Evolutionary conservation across 805 yeast species (phyloP), one percentile per base, ranked within the genome.

Genomic region (Pichia kluyveri): DNA sequence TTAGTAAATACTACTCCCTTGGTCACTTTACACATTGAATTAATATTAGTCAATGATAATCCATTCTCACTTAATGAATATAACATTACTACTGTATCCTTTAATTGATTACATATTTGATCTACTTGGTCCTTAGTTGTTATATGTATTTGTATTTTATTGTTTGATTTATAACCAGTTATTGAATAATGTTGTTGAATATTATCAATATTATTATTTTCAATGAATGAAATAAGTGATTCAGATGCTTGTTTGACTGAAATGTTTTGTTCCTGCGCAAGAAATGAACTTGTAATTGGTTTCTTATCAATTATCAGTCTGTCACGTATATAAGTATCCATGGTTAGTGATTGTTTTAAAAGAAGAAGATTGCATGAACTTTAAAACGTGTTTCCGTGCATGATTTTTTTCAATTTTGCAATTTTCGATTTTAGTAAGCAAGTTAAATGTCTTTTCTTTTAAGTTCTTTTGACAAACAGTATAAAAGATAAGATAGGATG

Each of bases 231-330:
- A 14, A 14, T 12, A 7, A 34, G 12, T 14, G 55, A 40, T 23
- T 54, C 51, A 28, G 54, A 54, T 9, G 67, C 58, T 15, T 47
- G 49, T 27, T 17, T 31, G 10, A 53, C 51, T 1, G 58, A 47
- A 2, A 62, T 40, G 30, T 51, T 51, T 19, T 54, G 52, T 31
- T 41, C 43, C 38, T 62, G 44, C 14, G 66, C 58, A 14, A 62
- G 47, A 32, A 42, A 50, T 38, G 51, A 52, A 43, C 57, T 56
- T 3, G 67, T 62, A 3, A 61, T 42, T 2, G 67, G 65, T 39
- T 48, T 50, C 26, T 52, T 56, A 4, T 59, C 37, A 14, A 34
- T 34, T 5, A 34, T 34, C 37, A 34, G 3, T 34, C 37, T 34
- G 8, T 34, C 17, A 34, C 37, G 37, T 14, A 34, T 34, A 8